A percentile compares a stretch with the other conserved stretches of the same genome.
phyloP scores from a whole-genome alignment of 495 filamentous ascomycete genomes.

The Aspergillus biplanus region DNA sequence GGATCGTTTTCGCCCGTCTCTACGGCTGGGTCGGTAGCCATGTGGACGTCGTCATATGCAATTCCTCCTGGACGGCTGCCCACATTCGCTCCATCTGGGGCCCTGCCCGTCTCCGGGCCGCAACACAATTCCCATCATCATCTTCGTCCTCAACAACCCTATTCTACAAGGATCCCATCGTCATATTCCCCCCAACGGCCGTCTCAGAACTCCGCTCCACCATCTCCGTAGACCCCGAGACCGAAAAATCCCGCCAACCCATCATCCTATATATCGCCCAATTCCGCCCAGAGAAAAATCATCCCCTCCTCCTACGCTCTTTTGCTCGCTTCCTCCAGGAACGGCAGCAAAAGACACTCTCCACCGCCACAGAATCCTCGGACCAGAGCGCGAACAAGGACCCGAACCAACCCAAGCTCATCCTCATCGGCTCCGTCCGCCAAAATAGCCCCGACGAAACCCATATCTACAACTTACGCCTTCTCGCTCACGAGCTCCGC shows the following conservation, averaged over 20 bases:
- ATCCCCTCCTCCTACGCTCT: slow-evolving; percentile 77
- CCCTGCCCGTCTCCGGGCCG: slow-evolving; percentile 40
- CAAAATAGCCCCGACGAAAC: slow-evolving; percentile 78
- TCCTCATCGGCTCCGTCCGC: slow-evolving; percentile 86
- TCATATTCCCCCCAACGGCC: slow-evolving; percentile 91
- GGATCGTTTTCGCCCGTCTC: slow-evolving; percentile 78
- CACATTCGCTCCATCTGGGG: slow-evolving; percentile 87
- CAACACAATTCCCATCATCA: neutral
- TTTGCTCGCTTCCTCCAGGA: slow-evolving; percentile 72
- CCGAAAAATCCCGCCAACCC: slow-evolving; percentile 67
- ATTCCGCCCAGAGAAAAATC: slow-evolving; percentile 97
- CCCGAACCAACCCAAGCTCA: slow-evolving; percentile 52
- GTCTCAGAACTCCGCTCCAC: slow-evolving; percentile 77
- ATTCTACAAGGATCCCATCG: slow-evolving; percentile 47
- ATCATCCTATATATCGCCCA: slow-evolving; percentile 91
- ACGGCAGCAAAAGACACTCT: slow-evolving; percentile 43
- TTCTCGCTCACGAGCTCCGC: slow-evolving; percentile 84
- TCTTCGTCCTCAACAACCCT: slow-evolving; percentile 21
- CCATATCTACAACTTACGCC: slow-evolving; percentile 85
- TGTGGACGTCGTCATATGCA: slow-evolving; percentile 94
- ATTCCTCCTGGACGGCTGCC: slow-evolving; percentile 88
- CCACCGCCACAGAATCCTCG: slow-evolving; percentile 34
- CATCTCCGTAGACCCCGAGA: slow-evolving; percentile 67
- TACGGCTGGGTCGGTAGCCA: slow-evolving; percentile 81
- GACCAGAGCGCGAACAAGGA: slow-evolving; percentile 3